phyloP scores from a whole-genome alignment of 108 stramenopile species.

The Cylindrotheca fusiformis region DNA sequence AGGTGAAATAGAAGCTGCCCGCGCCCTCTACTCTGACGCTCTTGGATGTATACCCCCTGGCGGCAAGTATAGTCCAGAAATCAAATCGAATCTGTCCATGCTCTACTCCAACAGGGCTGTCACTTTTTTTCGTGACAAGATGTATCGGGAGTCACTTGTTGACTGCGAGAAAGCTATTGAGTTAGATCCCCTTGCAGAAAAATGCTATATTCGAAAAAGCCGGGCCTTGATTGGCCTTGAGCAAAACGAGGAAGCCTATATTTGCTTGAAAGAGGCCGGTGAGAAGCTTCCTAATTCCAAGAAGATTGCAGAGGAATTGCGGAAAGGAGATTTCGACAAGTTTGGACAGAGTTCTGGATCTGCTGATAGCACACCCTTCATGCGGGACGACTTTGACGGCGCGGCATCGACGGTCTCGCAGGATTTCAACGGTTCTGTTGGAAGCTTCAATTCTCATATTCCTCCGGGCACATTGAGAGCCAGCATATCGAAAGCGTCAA shows the following conservation, averaged over 20 bases:
- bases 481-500: not conserved
- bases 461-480: constrained; percentile 6
- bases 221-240: constrained; percentile 31
- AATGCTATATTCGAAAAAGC: constrained; percentile 34
- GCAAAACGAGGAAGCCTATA: constrained; percentile 19
- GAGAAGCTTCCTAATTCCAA: constrained; percentile 23
- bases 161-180: constrained; percentile 37
- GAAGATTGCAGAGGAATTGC: constrained; percentile 28
- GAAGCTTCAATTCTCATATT: constrained; percentile 24
- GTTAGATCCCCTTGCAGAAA: constrained; percentile 21
- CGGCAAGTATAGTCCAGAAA: constrained; percentile 20
- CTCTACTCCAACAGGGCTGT: constrained; percentile 42
- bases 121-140: constrained; percentile 28
- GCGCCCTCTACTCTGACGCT: constrained; percentile 25
- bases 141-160: constrained; percentile 24
- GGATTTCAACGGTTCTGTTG: constrained; percentile 21
- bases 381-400: not conserved
- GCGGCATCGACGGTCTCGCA: constrained; percentile 10
- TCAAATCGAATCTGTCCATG: constrained; percentile 20
- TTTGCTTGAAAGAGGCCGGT: constrained; percentile 19
- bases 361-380: not conserved
- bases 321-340: constrained; percentile 16
- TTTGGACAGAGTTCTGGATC: not conserved
- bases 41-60: constrained; percentile 27
- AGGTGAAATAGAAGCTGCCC: constrained; percentile 30